Base-by-base conservation (phyloP, 192 early-diverging fungal species). In the Coemansia sp. region DNA sequence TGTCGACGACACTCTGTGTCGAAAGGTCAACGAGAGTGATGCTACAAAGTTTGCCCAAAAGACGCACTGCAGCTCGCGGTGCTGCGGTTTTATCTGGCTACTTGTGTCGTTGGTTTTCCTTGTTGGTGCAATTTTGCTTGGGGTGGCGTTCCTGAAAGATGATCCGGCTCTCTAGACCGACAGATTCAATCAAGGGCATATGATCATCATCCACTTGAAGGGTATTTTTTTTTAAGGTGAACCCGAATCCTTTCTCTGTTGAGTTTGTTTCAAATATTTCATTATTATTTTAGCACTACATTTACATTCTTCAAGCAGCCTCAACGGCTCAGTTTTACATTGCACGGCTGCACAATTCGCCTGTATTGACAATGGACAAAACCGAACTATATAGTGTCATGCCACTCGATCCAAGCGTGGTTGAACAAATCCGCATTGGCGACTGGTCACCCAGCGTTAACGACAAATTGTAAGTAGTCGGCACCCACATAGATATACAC, bases 11-110 rank as follows among this genome's bases (percentile, higher is more conserved):
- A 84, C 95, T 14, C 86, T 97, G 4, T 83, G 90, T 64, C 84
- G 93, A 50, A 97, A 96, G 80, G 91, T 93, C n/a, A 94, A 97
- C 70, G 93, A 94, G 68, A 93, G 92, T n/a, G 97, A 97, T 74
- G 95, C 97, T 3, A 89, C 91, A 6, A 87, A 89, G 76, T 96
- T 96, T 86, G 92, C 91, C 8, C 72, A 90, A 67, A 63, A 86
- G 43, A 91, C 86, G 19, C 91, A 93, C 23, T 91, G 91, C 76
- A 87, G 91, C 38, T 85, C 95, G 26, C 90, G 93, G 57, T 79
- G 86, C n/a, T 97, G 95, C 89, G 97, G 97, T 10, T 68, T 92
- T 14, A 76, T 96, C 14, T 99, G 97, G 97, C 89, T 99, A 52
- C 65, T 97, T 14, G 85, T 98, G 42, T 91, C 93, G 43, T 49